phyloP scores from a whole-genome alignment of 1,284 basidiomycete species.

The Volvariella volvacea region DNA sequence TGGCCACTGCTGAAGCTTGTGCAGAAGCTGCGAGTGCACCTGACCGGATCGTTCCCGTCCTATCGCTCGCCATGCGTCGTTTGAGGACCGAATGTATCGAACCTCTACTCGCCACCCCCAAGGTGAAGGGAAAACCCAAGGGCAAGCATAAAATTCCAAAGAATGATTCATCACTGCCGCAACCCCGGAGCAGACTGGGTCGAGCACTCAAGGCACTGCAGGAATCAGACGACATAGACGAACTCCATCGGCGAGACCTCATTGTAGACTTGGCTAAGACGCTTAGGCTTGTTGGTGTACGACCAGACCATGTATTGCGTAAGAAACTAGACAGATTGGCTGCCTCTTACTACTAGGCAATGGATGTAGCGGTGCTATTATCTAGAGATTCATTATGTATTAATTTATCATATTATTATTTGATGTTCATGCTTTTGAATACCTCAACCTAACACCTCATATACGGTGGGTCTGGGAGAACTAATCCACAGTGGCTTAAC shows the following conservation, averaged over 20 bases:
- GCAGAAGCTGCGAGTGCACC: conserved; percentile 65
- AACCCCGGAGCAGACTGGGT: conserved; percentile 59
- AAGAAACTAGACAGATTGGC: conserved; percentile 56
- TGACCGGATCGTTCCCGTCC: conserved; percentile 58
- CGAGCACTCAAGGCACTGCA: conserved; percentile 58
- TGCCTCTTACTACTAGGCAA: conserved; percentile 7
- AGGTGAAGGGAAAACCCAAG: conserved; percentile 48
- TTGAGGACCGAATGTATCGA: conserved; percentile 69
- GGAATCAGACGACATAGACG: conserved; percentile 41
- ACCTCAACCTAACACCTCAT: too few species aligned
- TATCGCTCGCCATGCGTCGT: conserved; percentile 56
- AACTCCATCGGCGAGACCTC: conserved; percentile 38
- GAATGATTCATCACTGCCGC: conserved; percentile 25
- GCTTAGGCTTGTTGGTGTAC: conserved; percentile 49
- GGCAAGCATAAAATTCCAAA: conserved; percentile 35
- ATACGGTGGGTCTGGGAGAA: too few species aligned
- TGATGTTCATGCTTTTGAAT: too few species aligned
- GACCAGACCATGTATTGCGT: conserved; percentile 54
- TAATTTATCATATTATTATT: too few species aligned
- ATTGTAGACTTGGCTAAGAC: conserved; percentile 44
- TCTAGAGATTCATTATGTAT: too few species aligned
- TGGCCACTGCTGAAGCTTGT: conserved; percentile 54
- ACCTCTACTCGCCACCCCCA: conserved; percentile 59
- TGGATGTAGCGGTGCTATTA: conserved; percentile 5
- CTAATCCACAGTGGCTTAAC: too few species aligned